Evolutionary conservation across 257 asterid species (phyloP).

Genomic region (Plantago ovata): DNA sequence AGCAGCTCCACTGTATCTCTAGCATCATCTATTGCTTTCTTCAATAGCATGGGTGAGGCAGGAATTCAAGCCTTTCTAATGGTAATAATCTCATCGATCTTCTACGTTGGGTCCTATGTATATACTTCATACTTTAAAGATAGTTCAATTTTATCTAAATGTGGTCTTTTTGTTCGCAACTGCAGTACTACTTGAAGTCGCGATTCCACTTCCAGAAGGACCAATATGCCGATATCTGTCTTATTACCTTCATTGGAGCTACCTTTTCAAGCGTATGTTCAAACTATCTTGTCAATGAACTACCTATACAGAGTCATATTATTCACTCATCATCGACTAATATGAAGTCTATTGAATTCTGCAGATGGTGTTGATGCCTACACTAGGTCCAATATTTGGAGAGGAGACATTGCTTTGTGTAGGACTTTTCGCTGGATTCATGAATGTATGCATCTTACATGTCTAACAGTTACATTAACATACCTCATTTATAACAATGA

Average conservation of each 20-base stretch:
- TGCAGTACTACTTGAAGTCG: slow-evolving; percentile 49
- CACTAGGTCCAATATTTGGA: slow-evolving; percentile 43
- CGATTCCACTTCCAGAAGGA: slow-evolving; percentile 46
- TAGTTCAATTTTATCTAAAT: too few relatives aligned
- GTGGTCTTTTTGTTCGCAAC: neutral
- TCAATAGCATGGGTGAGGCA: slow-evolving; percentile 61
- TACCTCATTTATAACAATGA: neutral
- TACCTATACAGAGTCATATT: neutral
- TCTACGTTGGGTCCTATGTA: neutral
- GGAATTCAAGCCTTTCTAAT: slow-evolving; percentile 47
- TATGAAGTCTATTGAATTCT: neutral
- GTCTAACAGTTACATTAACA: neutral
- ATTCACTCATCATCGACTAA: neutral
- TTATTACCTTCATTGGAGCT: slow-evolving; percentile 29
- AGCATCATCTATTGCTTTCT: slow-evolving; percentile 53
- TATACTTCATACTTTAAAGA: too few relatives aligned
- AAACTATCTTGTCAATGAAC: neutral
- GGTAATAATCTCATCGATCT: slow-evolving; percentile 23
- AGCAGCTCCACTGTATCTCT: slow-evolving; percentile 47
- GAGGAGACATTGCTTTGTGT: slow-evolving; percentile 46
- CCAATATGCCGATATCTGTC: slow-evolving; percentile 33
- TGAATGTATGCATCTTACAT: slow-evolving; percentile 16
- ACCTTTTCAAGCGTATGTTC: slow-evolving; percentile 40
- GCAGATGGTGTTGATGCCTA: slow-evolving; percentile 56
- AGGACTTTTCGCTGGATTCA: slow-evolving; percentile 40